Base-by-base conservation (phyloP, 2,329 filamentous ascomycete species). In the Grosmannia serpens region DNA sequence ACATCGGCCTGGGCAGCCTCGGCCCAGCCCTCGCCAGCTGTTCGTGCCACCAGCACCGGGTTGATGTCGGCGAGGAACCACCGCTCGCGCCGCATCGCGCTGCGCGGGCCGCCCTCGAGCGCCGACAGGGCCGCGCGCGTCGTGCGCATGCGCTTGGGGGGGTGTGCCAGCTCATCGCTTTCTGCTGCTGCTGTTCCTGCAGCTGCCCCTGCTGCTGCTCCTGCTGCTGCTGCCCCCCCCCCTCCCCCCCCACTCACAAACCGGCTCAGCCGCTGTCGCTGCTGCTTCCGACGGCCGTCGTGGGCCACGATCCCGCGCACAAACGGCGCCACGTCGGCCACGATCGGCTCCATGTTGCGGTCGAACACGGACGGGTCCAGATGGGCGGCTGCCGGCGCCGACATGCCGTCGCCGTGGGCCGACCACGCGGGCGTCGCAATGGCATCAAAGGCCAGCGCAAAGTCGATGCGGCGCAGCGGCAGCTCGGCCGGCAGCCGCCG, bases 291-390 rank as follows among this genome's bases (percentile, higher is more conserved):
- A 1, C 77, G 78, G 24, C 83, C 74, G 65, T 97, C 92, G 67
- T 86, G 88, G 0, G 84, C 78, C 2, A 92, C 84, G 60, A 99
- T 97, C 44, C 80, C 79, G 13, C 95, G 87, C n/a, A 97, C 82
- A 69, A 89, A 97, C 0, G 95, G 94, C 0, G 91, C 91, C 2
- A 97, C 76, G 62, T 99, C 94, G 15, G 86, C 74, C 0, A 82
- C 78, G 35, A 96, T 82, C 24, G 85, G 75, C 0, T 71, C 44
- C 46, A 58, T 11, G 24, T 47, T 49, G 13, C 57, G 50, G 44
- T 58, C 57, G 26, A 58, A 58, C 24, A 87, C 83, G 0, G 89
- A 91, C 0, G 87, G 78, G 38, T 84, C 81, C 1, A 90, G 76
- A 50, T 75, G 75, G 22, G 71, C 67, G 33, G 67, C 63, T 15